phyloP scores from a whole-genome alignment of 2,329 filamentous ascomycete genomes.

The Colletotrichum eleusines region DNA sequence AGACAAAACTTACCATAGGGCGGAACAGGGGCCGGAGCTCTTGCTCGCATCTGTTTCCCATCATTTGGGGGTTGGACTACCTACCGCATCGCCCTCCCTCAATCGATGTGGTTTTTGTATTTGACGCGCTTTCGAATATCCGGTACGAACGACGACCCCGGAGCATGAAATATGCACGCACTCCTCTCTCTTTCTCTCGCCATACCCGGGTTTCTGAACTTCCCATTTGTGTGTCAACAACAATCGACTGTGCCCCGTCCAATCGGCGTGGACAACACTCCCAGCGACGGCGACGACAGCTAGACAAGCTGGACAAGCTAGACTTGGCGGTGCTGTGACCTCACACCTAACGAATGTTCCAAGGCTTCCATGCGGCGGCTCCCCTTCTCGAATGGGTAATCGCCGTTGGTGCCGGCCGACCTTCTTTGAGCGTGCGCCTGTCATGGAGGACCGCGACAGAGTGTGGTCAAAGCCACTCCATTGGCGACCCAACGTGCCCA shows the following conservation, averaged over 20 bases:
- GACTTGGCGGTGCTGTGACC: constrained; percentile 37
- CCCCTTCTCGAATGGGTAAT: constrained; percentile 31
- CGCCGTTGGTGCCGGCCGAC: constrained; percentile 11
- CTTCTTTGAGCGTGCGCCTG: constrained; percentile 21
- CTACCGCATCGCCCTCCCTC: neutral
- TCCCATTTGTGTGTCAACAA: no score
- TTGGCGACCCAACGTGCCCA: neutral
- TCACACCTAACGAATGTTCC: constrained; percentile 36
- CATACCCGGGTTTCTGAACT: no score
- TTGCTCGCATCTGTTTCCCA: constrained; percentile 34
- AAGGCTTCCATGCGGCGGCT: constrained; percentile 39
- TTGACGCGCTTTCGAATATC: neutral
- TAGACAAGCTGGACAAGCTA: constrained; percentile 13
- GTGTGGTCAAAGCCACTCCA: constrained; percentile 33
- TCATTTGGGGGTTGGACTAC: constrained; percentile 12
- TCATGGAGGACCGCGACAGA: constrained; percentile 25
- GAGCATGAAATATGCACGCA: neutral
- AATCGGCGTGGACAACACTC: neutral
- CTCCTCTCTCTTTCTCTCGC: neutral
- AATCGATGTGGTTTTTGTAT: neutral
- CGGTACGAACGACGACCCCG: no score
- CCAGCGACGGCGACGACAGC: constrained; percentile 5
- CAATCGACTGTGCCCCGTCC: constrained; percentile 16
- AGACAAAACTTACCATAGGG: constrained; percentile 40
- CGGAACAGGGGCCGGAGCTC: constrained; percentile 31